These are phyloP conservation scores for Lanmaoa pseudosensibilis DNA, from an alignment of 768 basidiomycete genomes.

Conservation along the genomic window DNA sequence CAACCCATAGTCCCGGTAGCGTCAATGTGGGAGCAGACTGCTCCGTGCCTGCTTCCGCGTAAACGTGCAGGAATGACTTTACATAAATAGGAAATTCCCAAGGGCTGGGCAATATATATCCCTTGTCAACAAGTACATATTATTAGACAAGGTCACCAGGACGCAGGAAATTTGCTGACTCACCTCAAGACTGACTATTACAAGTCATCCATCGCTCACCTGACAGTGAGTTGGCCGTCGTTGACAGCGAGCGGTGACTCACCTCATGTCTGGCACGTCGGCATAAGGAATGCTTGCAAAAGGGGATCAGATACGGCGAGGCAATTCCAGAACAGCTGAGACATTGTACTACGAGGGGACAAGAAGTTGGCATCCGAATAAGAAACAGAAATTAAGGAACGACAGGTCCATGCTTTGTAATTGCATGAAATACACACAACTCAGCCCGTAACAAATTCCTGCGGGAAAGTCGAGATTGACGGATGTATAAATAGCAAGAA, in stretches of 20 bases:
- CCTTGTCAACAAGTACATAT: slow-evolving; percentile 5
- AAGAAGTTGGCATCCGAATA: slow-evolving; percentile 4
- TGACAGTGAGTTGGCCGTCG: not conserved
- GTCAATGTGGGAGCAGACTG: not conserved
- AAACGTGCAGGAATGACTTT: not conserved
- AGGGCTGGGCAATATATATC: not conserved
- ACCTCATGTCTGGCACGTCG: slow-evolving; percentile 8
- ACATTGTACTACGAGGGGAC: slow-evolving; percentile 11
- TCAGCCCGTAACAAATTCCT: slow-evolving; percentile 17
- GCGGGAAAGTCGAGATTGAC: slow-evolving; percentile 17
- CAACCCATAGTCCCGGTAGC: not conserved
- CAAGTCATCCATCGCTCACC: not conserved
- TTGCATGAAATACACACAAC: slow-evolving; percentile 12
- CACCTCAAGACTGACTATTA: slow-evolving; percentile 4
- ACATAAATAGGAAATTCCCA: slow-evolving; percentile 1
- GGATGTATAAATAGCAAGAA: slow-evolving; percentile 12
- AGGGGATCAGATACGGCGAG: not conserved
- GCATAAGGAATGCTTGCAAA: not conserved
- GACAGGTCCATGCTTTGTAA: slow-evolving; percentile 13
- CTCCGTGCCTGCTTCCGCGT: not conserved
- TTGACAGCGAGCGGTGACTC: not conserved
- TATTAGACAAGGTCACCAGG: not conserved
- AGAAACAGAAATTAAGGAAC: slow-evolving; percentile 13
- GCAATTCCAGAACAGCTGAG: slow-evolving; percentile 1
- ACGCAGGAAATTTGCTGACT: slow-evolving; percentile 7